These are phyloP conservation scores for Globisporangium recalcitrans DNA, from an alignment of 352 stramenopile genomes.

Conservation along the genomic window DNA sequence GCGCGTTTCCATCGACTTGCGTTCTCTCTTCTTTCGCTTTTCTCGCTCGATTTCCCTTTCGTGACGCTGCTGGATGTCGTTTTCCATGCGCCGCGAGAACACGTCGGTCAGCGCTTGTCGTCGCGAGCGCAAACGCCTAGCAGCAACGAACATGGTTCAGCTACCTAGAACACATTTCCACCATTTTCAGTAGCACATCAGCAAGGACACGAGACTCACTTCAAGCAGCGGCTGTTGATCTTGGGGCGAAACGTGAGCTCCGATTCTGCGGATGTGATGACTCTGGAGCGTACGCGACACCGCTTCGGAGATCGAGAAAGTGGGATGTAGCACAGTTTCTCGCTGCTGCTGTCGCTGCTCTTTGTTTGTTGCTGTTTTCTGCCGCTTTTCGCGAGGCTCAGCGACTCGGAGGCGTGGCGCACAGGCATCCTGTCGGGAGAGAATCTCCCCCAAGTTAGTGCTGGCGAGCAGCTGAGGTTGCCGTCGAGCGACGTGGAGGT, in stretches of 20 bases:
- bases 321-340: conserved; percentile 11
- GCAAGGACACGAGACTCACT: neutral
- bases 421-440: conserved; percentile 44
- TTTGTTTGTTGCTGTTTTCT: neutral
- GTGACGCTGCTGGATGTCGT: conserved; percentile 36
- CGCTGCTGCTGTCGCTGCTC: neutral
- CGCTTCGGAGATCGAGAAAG: conserved; percentile 16
- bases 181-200: neutral
- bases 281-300: conserved; percentile 12
- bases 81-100: conserved; percentile 38
- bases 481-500: conserved; percentile 4
- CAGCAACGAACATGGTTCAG: no score
- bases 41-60: conserved; percentile 20
- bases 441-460: conserved; percentile 43
- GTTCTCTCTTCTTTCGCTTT: conserved; percentile 19
- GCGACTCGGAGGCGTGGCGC: conserved; percentile 6
- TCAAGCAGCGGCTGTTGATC: conserved; percentile 37
- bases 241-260: conserved; percentile 49
- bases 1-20: conserved; percentile 10
- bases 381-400: conserved; percentile 2
- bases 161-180: neutral
- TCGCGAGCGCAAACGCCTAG: neutral
- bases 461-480: neutral
- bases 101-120: conserved; percentile 8
- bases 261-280: conserved; percentile 22